phyloP scores from a whole-genome alignment of 371 early-diverging fungal genomes.

The Haplosporangium sp. region DNA sequence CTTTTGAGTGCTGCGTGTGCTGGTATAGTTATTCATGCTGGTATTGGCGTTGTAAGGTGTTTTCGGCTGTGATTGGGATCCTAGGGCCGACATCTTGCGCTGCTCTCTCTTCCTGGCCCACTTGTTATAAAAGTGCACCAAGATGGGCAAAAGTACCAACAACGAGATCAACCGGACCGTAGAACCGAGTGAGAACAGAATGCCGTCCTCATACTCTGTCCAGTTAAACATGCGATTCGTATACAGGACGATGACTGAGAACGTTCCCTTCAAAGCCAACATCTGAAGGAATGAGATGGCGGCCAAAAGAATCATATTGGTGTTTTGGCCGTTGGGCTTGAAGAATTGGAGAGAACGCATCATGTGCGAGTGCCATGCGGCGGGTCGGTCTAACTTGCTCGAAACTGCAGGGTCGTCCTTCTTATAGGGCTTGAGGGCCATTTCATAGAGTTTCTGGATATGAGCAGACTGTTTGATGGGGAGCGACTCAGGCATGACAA shows the following conservation, averaged over 20 bases:
- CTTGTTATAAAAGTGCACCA: constrained; percentile 21
- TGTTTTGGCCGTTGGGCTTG: constrained; percentile 32
- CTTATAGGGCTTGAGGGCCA: constrained; percentile 10
- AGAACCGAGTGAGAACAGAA: constrained; percentile 21
- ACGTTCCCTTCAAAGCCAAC: constrained; percentile 37
- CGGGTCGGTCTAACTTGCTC: neutral
- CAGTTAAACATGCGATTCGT: constrained; percentile 38
- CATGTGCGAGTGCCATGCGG: constrained; percentile 34
- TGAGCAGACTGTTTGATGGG: constrained; percentile 29
- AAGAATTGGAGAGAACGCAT: constrained; percentile 25
- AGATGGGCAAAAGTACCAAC: constrained; percentile 24
- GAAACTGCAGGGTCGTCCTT: neutral
- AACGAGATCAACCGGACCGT: constrained; percentile 26
- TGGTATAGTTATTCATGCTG: neutral
- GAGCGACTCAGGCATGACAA: constrained; percentile 63
- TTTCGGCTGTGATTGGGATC: too few species aligned
- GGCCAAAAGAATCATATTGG: constrained; percentile 36
- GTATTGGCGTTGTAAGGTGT: neutral
- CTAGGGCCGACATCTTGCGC: neutral
- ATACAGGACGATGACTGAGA: constrained; percentile 40
- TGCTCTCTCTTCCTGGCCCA: neutral
- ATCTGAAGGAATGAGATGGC: constrained; percentile 33
- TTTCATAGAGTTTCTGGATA: constrained; percentile 29
- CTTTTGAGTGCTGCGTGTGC: neutral
- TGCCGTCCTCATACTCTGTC: constrained; percentile 38